Percentiles rank a stretch among this genome's conserved stretches.
Evolutionary conservation across 495 filamentous ascomycete species (phyloP).

Genomic region (Clavariopsis aquatica): DNA sequence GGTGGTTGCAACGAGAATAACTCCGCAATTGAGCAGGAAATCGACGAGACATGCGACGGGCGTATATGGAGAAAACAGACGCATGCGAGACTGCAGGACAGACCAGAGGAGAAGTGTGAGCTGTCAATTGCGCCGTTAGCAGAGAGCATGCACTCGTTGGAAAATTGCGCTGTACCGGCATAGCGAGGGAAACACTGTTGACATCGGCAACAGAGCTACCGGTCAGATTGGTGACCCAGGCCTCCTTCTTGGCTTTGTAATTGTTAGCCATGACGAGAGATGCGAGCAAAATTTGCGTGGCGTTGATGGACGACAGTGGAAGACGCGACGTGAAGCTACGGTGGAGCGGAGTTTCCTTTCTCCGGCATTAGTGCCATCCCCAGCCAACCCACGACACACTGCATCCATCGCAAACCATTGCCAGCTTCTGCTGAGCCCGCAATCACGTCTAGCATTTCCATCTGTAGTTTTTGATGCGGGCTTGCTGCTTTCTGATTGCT

Average conservation of each 20-base stretch:
- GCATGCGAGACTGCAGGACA: conserved; percentile 79
- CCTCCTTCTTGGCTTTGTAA: conserved; percentile 91
- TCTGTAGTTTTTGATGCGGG: no score
- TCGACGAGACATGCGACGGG: conserved; percentile 69
- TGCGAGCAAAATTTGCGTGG: neutral
- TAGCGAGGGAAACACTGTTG: conserved; percentile 77
- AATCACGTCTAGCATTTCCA: no score
- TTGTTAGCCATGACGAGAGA: conserved; percentile 39
- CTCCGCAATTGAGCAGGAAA: conserved; percentile 81
- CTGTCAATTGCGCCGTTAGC: conserved; percentile 50
- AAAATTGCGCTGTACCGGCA: conserved; percentile 61
- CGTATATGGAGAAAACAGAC: conserved; percentile 77
- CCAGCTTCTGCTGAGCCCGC: no score
- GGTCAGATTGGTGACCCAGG: conserved; percentile 89
- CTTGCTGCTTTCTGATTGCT: no score
- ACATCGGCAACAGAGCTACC: conserved; percentile 84
- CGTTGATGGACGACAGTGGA: neutral
- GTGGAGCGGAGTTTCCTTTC: neutral
- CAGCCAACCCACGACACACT: no score
- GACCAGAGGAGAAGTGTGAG: conserved; percentile 84
- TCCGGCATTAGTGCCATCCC: neutral
- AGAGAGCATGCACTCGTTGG: conserved; percentile 7
- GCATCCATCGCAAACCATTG: no score
- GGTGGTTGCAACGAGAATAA: conserved; percentile 80
- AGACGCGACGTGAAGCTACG: neutral